phyloP scores from a whole-genome alignment of 768 basidiomycete genomes.

The Auriscalpium vulgare region DNA sequence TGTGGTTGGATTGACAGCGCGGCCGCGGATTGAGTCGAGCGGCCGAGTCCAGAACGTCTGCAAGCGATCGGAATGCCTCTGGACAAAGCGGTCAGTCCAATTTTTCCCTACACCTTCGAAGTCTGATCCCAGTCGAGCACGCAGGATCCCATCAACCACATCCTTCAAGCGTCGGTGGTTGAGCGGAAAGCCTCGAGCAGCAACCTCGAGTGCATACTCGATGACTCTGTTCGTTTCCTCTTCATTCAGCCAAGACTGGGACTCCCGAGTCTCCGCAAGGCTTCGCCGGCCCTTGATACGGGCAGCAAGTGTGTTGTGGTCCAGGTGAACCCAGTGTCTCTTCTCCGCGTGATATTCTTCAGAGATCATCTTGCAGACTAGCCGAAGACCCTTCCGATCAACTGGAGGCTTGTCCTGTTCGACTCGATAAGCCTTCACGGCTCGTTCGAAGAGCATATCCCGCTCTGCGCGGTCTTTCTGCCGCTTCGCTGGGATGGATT shows the following conservation, averaged over 20 bases:
- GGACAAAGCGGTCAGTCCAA: slow-evolving; percentile 25
- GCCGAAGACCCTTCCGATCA: no score
- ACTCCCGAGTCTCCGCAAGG: no score
- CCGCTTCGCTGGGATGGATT: no score
- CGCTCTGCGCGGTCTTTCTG: no score
- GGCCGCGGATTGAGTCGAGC: slow-evolving; percentile 28
- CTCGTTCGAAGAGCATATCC: no score
- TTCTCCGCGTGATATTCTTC: no score
- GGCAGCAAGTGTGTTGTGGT: no score
- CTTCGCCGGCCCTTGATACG: no score
- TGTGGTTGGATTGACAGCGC: slow-evolving; percentile 29
- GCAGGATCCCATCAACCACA: slow-evolving; percentile 22
- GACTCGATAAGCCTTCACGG: no score
- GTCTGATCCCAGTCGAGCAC: background rate
- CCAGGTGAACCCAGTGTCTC: no score
- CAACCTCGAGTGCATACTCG: slow-evolving; percentile 20
- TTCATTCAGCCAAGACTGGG: slow-evolving; percentile 20
- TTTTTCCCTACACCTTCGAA: slow-evolving; percentile 25
- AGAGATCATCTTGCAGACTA: no score
- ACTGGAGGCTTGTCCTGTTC: no score
- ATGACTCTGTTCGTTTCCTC: slow-evolving; percentile 26
- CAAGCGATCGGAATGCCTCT: slow-evolving; percentile 22
- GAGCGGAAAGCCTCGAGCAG: slow-evolving; percentile 27
- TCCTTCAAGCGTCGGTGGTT: slow-evolving; percentile 26
- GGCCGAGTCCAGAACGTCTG: slow-evolving; percentile 22